Percentiles rank a stretch among this genome's conserved stretches.
Conservation (phyloP, 1,139 yeast genomes). For the Pichia sp. region DNA sequence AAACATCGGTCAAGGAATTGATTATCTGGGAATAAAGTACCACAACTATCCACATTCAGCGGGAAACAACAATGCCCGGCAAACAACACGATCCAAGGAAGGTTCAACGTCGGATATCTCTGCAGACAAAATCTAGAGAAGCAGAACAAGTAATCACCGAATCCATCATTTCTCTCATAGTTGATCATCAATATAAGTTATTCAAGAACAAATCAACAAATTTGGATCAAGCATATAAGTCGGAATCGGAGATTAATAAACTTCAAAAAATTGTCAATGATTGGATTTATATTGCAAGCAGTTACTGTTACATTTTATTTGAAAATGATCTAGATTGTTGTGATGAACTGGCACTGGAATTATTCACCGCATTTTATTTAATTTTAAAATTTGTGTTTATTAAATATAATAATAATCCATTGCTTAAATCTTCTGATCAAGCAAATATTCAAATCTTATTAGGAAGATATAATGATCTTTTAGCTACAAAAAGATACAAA, state of each 20-base stretch:
- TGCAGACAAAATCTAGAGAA: slow-evolving; percentile 7
- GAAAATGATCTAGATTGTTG: slow-evolving; percentile 11
- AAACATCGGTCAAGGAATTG: too few relatives aligned
- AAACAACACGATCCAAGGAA: neutral
- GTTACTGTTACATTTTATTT: slow-evolving; percentile 9
- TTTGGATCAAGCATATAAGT: slow-evolving; percentile 2
- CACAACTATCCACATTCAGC: too few relatives aligned
- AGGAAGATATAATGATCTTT: slow-evolving; percentile 5
- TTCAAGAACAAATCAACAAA: slow-evolving; percentile 4
- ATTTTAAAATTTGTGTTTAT: slow-evolving; percentile 8
- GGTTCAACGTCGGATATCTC: slow-evolving; percentile 7
- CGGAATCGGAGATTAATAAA: neutral
- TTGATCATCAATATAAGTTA: slow-evolving; percentile 5
- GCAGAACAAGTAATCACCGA: slow-evolving; percentile 2
- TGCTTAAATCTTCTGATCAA: slow-evolving; percentile 1
- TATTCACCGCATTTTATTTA: slow-evolving; percentile 11
- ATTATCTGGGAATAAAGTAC: too few relatives aligned
- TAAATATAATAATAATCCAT: neutral
- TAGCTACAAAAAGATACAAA: neutral
- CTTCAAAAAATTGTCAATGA: slow-evolving; percentile 8
- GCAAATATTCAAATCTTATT: slow-evolving; percentile 7
- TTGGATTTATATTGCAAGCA: slow-evolving; percentile 15
- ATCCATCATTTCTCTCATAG: slow-evolving; percentile 4
- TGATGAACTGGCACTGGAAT: slow-evolving; percentile 12
- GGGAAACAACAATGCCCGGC: neutral